Evolutionary conservation across 192 early-diverging fungal genomes (phyloP), one percentile per base, ranked within the genome.

Genomic region (Coemansia sp.): DNA sequence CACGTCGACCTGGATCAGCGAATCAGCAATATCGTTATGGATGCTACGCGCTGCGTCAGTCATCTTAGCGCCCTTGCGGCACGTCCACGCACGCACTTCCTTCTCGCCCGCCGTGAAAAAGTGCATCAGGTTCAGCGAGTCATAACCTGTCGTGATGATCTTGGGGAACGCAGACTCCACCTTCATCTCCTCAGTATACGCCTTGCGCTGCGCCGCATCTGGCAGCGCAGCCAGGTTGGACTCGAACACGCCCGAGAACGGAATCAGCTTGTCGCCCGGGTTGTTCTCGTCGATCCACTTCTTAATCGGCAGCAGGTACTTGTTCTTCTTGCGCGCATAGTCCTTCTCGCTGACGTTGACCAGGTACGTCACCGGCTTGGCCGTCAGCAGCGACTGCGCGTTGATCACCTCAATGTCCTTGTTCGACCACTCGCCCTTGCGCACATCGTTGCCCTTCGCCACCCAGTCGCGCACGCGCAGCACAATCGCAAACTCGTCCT

Each of bases 311-410:
- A 87, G 83, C 49, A 96, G 81, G 76, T 88, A 94, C 87, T 92
- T 92, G 86, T 96, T 96, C 87, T 97, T 98, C 82, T 93, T 95
- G 65, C 93, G 87, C 37, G 91, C 70, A 64, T 88, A 99, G 69
- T 98, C 95, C 57, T 85, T 82, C 74, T 96, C 90, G 69, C 84
- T 87, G 52, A 99, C 83, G 82, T 99, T 99, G 67, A 87, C 88
- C 59, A 98, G 87, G 75, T 95, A 95, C 54, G 95, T 93, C 43
- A 95, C 94, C 5, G 97, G 95, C 81, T 99, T 99, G 71, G 95
- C 93, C 11, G 96, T 97, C 59, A 99, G 72, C 55, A 99, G 84
- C 48, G 85, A 81, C 69, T 94, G 85, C 41, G 72, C 59, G 76
- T 97, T 98, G 85, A 98, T 94, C 29, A 93, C 73, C 38, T 92